phyloP scores from a whole-genome alignment of 2,329 filamentous ascomycete genomes.

The Aspergillus clavatus region DNA sequence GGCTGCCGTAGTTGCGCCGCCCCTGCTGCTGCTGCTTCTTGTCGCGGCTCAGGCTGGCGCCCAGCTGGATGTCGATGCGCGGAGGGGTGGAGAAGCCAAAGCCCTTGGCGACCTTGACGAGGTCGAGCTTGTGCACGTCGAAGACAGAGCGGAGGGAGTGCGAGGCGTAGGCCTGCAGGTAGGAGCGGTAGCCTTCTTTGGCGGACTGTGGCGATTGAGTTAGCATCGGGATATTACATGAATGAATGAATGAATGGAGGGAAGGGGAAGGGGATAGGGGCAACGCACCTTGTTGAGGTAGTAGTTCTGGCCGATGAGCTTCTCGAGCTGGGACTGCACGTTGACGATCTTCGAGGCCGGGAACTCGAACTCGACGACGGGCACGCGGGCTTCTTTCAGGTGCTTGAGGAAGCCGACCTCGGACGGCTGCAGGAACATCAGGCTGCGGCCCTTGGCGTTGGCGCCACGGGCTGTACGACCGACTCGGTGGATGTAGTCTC shows the following conservation, averaged over 20 bases:
- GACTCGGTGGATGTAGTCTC: conserved; percentile 92
- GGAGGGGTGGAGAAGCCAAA: conserved; percentile 77
- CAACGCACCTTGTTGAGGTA: conserved; percentile 76
- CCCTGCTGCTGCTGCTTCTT: conserved; percentile 60
- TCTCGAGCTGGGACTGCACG: conserved; percentile 86
- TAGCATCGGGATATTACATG: not conserved
- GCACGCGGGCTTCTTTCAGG: conserved; percentile 84
- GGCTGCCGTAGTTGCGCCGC: conserved; percentile 70
- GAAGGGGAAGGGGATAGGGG: too few species aligned
- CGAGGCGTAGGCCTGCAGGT: conserved; percentile 90
- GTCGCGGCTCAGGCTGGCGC: conserved; percentile 68
- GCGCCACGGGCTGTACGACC: conserved; percentile 86
- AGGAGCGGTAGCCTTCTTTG: conserved; percentile 75
- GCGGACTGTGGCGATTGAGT: conserved; percentile 45
- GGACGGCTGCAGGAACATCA: conserved; percentile 88
- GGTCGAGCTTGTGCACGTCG: conserved; percentile 74
- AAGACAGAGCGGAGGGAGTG: conserved; percentile 80
- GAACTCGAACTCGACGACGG: conserved; percentile 94
- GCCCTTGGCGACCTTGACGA: conserved; percentile 77
- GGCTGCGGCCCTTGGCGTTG: conserved; percentile 75
- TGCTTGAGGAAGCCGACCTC: conserved; percentile 91
- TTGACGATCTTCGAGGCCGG: conserved; percentile 87
- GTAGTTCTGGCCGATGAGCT: conserved; percentile 91
- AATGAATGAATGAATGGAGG: too few species aligned
- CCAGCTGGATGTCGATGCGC: conserved; percentile 71